Evolutionary conservation across 345 rosid species (phyloP).

Genomic region (Lepidium africanum): DNA sequence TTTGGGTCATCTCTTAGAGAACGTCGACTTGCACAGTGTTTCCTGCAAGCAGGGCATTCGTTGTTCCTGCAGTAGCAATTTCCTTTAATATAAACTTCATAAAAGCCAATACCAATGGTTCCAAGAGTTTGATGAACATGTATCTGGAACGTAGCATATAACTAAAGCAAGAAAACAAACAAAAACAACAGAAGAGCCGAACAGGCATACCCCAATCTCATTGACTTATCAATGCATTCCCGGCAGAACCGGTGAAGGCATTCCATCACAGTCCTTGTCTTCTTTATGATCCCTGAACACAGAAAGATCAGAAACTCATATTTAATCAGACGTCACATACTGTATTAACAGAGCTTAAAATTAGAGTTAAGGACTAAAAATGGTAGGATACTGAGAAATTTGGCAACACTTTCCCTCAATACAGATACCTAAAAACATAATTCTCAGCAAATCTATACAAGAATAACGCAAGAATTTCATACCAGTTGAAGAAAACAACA

Average conservation of each 20-base stretch:
- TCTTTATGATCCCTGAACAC: slow-evolving; percentile 61
- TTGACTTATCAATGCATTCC: slow-evolving; percentile 81
- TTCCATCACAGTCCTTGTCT: slow-evolving; percentile 86
- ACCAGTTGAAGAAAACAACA: not conserved
- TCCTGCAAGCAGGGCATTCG: slow-evolving; percentile 86
- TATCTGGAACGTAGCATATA: not conserved
- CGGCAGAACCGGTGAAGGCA: slow-evolving; percentile 83
- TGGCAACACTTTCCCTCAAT: not conserved
- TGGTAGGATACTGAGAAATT: not conserved
- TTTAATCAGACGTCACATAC: not conserved
- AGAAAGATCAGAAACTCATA: not conserved
- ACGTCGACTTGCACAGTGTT: slow-evolving; percentile 76
- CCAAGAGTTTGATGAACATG: not conserved
- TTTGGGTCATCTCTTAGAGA: slow-evolving; percentile 79
- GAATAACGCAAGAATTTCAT: not conserved
- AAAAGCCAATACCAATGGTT: not conserved
- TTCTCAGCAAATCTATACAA: not conserved
- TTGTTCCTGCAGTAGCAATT: slow-evolving; percentile 47
- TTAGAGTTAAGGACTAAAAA: not conserved
- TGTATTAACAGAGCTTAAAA: not conserved
- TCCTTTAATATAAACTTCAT: not conserved
- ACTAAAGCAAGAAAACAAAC: not conserved
- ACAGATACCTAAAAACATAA: not conserved
- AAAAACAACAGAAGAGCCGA: not conserved
- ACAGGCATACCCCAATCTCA: slow-evolving; percentile 60